phyloP scores from a whole-genome alignment of 2,329 filamentous ascomycete species.

The Zymoseptoria ardabiliae region DNA sequence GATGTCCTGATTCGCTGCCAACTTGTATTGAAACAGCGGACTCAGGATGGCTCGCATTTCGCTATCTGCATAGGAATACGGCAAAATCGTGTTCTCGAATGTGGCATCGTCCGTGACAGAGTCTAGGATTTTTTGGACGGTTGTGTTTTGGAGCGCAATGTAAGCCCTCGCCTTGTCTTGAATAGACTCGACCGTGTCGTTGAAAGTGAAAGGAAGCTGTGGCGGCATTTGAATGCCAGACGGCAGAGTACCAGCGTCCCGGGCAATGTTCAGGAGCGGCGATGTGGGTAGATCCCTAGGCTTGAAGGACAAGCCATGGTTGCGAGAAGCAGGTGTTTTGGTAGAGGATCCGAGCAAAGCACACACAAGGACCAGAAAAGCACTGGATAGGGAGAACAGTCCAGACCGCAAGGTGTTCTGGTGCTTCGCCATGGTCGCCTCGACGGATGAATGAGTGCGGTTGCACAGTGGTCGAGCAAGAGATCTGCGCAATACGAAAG shows the following conservation, averaged over 20 bases:
- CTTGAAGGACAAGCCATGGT: too few species aligned
- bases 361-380: too few species aligned
- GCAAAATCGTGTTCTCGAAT: constrained; percentile 51
- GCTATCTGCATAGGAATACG: constrained; percentile 56
- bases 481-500: too few species aligned
- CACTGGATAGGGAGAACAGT: too few species aligned
- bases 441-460: too few species aligned
- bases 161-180: constrained; percentile 53
- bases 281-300: too few species aligned
- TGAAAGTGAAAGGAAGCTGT: constrained; percentile 68
- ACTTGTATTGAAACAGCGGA: constrained; percentile 40
- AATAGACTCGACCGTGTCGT: constrained; percentile 60
- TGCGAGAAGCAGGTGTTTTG: too few species aligned
- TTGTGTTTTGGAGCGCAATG: constrained; percentile 52
- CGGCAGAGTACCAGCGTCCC: constrained; percentile 19
- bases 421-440: too few species aligned
- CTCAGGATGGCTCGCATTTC: constrained; percentile 34
- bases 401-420: too few species aligned
- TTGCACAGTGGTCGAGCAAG: too few species aligned
- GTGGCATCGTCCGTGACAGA: constrained; percentile 46
- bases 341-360: too few species aligned
- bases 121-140: constrained; percentile 59
- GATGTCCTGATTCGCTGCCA: constrained; percentile 37
- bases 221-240: constrained; percentile 63
- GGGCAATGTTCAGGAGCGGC: too few species aligned